These are phyloP conservation scores for Suhomyces maxii DNA, from an alignment of 1,139 yeast species.

Conservation along the genomic window DNA sequence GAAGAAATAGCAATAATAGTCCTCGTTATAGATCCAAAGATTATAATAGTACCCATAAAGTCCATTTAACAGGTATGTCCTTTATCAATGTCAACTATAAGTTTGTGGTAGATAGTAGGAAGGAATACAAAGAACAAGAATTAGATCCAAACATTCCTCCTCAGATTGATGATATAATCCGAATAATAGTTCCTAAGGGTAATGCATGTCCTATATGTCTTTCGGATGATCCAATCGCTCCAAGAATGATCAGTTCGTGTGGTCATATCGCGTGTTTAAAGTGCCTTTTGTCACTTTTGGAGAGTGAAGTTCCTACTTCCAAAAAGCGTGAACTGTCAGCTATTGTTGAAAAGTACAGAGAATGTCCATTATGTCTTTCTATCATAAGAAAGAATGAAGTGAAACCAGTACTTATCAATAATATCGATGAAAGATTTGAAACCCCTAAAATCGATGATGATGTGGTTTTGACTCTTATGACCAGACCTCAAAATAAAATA, in stretches of 20 bases:
- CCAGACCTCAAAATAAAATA: constrained; percentile 59
- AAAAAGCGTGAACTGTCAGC: constrained; percentile 39
- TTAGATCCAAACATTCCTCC: constrained; percentile 77
- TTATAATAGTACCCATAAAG: constrained; percentile 15
- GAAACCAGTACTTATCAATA: constrained; percentile 67
- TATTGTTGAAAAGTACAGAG: constrained; percentile 55
- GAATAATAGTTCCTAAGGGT: constrained; percentile 74
- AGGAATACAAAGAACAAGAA: constrained; percentile 56
- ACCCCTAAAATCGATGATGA: constrained; percentile 63
- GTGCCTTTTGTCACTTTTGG: constrained; percentile 73
- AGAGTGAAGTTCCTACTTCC: constrained; percentile 49
- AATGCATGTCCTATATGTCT: constrained; percentile 91
- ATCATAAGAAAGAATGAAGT: constrained; percentile 58
- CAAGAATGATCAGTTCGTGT: constrained; percentile 86
- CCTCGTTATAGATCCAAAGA: constrained; percentile 4
- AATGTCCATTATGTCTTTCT: constrained; percentile 86
- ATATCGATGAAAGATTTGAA: constrained; percentile 56
- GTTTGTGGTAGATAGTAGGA: constrained; percentile 68
- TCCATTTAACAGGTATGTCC: constrained; percentile 63
- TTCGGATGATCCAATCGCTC: constrained; percentile 81
- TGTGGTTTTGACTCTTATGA: constrained; percentile 67
- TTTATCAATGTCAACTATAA: constrained; percentile 85
- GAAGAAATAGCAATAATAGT: constrained; percentile 12
- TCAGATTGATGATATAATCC: constrained; percentile 57
- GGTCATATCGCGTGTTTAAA: constrained; percentile 90